phyloP scores from a whole-genome alignment of 768 basidiomycete species.

The Leccinum boreale region DNA sequence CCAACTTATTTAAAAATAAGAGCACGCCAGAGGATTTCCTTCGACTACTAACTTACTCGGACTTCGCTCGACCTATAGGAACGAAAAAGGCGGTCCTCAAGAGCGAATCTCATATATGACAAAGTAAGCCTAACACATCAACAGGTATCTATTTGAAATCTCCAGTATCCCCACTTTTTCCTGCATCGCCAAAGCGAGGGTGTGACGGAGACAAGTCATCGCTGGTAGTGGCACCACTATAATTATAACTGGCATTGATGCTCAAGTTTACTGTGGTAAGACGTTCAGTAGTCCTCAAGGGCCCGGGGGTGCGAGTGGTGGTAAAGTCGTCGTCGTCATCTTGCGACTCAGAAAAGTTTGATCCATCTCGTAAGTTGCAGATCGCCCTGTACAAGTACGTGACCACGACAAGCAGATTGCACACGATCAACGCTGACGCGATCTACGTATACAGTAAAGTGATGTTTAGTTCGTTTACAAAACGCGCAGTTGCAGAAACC shows the following conservation, averaged over 20 bases:
- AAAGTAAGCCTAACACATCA: not conserved
- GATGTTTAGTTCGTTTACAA: not conserved
- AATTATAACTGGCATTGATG: not conserved
- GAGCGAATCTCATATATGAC: not conserved
- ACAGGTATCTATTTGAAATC: not conserved
- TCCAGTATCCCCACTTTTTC: not conserved
- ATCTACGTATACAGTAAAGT: not conserved
- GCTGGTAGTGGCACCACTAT: not conserved
- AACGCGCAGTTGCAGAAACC: not conserved
- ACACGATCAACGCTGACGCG: slow-evolving; percentile 4
- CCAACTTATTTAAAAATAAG: not conserved
- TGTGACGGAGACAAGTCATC: not conserved
- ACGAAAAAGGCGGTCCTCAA: not conserved
- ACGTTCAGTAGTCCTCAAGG: not conserved
- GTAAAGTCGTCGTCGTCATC: slow-evolving; percentile 16
- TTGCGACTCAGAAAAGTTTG: not conserved
- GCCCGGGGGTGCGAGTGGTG: not conserved
- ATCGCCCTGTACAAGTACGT: slow-evolving; percentile 12
- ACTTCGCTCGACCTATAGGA: not conserved
- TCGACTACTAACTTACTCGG: not conserved
- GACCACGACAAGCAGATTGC: slow-evolving; percentile 15
- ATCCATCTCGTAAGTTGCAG: not conserved
- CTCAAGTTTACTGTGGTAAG: slow-evolving; percentile 12
- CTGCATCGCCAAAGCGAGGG: not conserved
- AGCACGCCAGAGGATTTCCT: not conserved